These are phyloP conservation scores for Russula olivacea DNA, from an alignment of 768 basidiomycete genomes.

Conservation along the genomic window DNA sequence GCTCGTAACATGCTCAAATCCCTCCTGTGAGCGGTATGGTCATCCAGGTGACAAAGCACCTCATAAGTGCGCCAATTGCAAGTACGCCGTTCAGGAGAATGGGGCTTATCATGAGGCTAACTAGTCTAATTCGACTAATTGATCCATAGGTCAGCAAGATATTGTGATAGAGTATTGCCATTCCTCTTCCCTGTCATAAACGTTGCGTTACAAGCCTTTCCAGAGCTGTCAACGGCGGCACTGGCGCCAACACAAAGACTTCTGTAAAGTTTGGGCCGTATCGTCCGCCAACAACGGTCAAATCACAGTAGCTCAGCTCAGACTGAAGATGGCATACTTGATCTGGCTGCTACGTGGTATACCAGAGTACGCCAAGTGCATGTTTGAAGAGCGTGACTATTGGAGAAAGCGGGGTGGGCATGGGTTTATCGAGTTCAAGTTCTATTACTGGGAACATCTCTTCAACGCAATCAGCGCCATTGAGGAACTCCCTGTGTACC, in stretches of 20 bases:
- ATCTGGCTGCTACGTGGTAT: conserved; percentile 27
- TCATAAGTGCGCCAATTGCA: conserved; percentile 24
- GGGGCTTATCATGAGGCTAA: background rate
- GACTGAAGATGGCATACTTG: conserved; percentile 24
- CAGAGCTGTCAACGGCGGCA: conserved; percentile 25
- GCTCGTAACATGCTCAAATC: conserved; percentile 23
- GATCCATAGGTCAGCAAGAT: conserved; percentile 21
- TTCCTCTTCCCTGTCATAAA: background rate
- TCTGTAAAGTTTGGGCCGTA: conserved; percentile 24
- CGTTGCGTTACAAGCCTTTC: background rate
- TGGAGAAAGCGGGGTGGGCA: conserved; percentile 16
- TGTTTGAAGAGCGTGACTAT: conserved; percentile 23
- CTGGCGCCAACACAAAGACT: conserved; percentile 26
- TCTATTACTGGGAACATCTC: conserved; percentile 25
- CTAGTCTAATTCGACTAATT: background rate
- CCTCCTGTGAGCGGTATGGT: conserved; percentile 11
- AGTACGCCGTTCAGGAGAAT: conserved; percentile 15
- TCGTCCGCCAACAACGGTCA: conserved; percentile 22
- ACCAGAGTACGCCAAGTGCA: conserved; percentile 15
- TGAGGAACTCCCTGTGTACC: conserved; percentile 12
- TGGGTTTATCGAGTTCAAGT: conserved; percentile 27
- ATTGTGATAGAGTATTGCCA: conserved; percentile 19
- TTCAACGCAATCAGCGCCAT: conserved; percentile 20
- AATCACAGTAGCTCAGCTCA: conserved; percentile 25
- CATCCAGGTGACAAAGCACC: conserved; percentile 19